Evolutionary conservation across 441 rosid species (phyloP), one percentile per base, ranked within the genome.

Genomic region (Croton setiger): DNA sequence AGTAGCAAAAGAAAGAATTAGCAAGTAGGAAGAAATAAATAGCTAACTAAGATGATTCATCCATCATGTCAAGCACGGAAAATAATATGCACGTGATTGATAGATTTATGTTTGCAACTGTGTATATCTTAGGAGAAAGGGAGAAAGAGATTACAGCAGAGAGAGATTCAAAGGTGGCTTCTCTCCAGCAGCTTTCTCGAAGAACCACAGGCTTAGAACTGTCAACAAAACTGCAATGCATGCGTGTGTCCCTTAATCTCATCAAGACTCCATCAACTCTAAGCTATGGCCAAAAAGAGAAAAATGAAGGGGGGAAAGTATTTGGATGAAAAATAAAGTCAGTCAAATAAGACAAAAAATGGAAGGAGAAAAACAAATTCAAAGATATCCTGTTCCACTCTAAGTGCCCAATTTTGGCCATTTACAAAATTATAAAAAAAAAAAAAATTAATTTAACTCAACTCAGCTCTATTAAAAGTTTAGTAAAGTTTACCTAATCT

Each of bases 201-300:
- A 91, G 92, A 83, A 91, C 79, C 72, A 80, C 73, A 65, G 92
- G 88, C 45, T 73, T 60, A 61, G 66, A 75, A 47, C 70, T 68
- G 67, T 86, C 82, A 71, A 74, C 72, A 71, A 92, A 94, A 70
- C 64, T 76, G 67, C 87, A 92, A 69, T 88, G 92, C 86, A 94
- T 72, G 57, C 98, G 89, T 4, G 99, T 92, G 71, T 94, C 99
- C 84, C 99, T 86, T 73, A 94, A 72, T 78, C 99, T 90, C 97
- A 94, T 88, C 33, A 94, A 85, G 63, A 85, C 93, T 68, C 99
- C 99, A 78, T 94, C 99, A 78, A 94, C 99, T 76, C 99, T 87
- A 73, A 92, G 98, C 99, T 94, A 83, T 64, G 41, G 69, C 58
- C 33, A 20, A 59, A 59, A 59, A 45, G 62, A 56, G 64, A 61